Evolutionary conservation across 345 rosid species (phyloP).

Genomic region (Gossypium arboreum): DNA sequence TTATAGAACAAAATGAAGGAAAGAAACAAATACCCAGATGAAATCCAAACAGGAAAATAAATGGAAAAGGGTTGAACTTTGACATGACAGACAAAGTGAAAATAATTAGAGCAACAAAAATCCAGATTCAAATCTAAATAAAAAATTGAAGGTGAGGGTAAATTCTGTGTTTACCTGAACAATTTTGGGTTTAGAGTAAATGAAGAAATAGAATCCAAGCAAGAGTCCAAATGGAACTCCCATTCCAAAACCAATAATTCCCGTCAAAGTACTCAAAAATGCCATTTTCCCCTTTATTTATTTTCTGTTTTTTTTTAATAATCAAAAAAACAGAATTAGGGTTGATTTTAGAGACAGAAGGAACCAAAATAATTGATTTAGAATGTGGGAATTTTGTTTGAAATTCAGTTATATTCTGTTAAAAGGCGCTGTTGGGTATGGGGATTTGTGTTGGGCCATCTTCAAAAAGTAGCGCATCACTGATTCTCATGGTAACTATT

Average conservation of each 20-base stretch:
- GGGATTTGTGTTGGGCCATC: background rate
- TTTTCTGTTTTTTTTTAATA: background rate
- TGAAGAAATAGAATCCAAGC: conserved; percentile 60
- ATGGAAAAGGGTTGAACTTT: background rate
- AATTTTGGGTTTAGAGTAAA: conserved; percentile 55
- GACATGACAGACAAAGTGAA: background rate
- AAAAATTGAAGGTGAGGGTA: background rate
- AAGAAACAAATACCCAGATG: conserved; percentile 1
- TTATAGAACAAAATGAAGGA: background rate
- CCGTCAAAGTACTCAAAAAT: conserved; percentile 45
- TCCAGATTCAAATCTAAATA: background rate
- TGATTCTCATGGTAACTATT: no score
- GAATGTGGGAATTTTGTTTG: background rate
- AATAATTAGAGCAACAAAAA: background rate
- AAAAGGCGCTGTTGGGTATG: background rate
- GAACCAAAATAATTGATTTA: background rate
- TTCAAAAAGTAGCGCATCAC: no score
- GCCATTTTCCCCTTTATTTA: conserved; percentile 34
- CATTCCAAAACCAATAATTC: conserved; percentile 59
- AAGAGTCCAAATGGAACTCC: conserved; percentile 69
- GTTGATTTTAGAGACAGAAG: background rate
- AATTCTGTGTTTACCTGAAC: conserved; percentile 42
- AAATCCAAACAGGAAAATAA: background rate
- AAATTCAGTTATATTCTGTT: background rate
- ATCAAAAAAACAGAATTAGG: background rate